These are phyloP conservation scores for Plantago lanceolata DNA, from an alignment of 305 asterid genomes.

Conservation along the genomic window DNA sequence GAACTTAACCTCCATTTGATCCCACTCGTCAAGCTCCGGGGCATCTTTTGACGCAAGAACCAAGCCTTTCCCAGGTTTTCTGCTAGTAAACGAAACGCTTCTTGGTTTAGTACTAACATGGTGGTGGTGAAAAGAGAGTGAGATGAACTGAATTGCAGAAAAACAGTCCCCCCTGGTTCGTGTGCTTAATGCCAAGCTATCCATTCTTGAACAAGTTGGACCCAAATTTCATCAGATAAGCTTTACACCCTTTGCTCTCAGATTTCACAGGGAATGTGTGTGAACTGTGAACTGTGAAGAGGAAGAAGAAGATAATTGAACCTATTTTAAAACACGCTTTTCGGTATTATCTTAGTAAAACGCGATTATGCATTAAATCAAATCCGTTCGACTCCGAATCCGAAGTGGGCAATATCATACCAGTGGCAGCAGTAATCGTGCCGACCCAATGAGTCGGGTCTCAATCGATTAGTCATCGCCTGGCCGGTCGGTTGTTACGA, in stretches of 20 bases:
- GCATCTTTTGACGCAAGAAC: constrained; percentile 68
- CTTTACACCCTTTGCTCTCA: neutral
- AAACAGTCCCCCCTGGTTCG: constrained; percentile 29
- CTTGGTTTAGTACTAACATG: constrained; percentile 31
- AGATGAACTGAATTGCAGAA: constrained; percentile 35
- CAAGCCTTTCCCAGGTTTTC: constrained; percentile 43
- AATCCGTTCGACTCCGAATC: too few species aligned
- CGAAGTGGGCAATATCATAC: too few species aligned
- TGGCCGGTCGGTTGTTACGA: too few species aligned
- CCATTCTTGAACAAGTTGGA: constrained; percentile 41
- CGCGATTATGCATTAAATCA: too few species aligned
- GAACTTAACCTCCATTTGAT: constrained; percentile 85
- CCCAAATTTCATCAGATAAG: constrained; percentile 13
- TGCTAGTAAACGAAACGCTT: constrained; percentile 31
- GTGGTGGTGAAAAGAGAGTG: constrained; percentile 28
- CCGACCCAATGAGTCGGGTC: too few species aligned
- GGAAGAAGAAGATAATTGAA: too few species aligned
- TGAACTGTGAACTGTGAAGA: too few species aligned
- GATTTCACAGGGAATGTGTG: too few species aligned
- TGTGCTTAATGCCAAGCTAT: constrained; percentile 47
- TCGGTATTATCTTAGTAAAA: too few species aligned
- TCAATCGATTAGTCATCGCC: too few species aligned
- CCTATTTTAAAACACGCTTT: too few species aligned
- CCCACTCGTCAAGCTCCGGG: constrained; percentile 66
- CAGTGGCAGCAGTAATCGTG: too few species aligned